These are phyloP conservation scores for Candida bentonensis DNA, from an alignment of 805 yeast species.

Conservation along the genomic window DNA sequence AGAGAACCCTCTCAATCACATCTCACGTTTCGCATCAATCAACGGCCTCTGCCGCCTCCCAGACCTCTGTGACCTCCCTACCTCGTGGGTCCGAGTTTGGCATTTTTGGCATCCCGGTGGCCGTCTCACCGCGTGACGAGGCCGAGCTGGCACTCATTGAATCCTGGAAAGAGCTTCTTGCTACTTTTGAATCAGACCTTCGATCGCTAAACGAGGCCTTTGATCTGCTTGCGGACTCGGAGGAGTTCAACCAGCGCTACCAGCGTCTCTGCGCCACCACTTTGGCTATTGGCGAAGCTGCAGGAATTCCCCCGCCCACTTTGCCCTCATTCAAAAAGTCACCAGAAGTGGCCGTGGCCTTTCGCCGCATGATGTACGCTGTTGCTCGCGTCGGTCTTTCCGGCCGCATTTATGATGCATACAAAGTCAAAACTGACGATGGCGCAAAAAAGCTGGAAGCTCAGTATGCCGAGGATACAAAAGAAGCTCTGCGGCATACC, in stretches of 20 bases:
- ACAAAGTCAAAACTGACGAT: background rate
- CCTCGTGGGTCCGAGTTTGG: slow-evolving; percentile 2
- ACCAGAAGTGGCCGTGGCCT: slow-evolving; percentile 8
- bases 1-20: background rate
- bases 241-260: background rate
- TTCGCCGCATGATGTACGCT: slow-evolving; percentile 9
- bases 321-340: slow-evolving; percentile 8
- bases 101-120: slow-evolving; percentile 1
- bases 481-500: background rate
- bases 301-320: slow-evolving; percentile 14
- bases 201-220: slow-evolving; percentile 3
- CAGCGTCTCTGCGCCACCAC: background rate
- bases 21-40: background rate
- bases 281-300: slow-evolving; percentile 6
- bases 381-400: slow-evolving; percentile 9
- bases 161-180: slow-evolving; percentile 10
- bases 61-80: background rate
- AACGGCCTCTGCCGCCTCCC: slow-evolving; percentile 3
- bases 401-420: slow-evolving; percentile 6
- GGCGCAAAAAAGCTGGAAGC: background rate
- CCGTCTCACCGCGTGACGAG: slow-evolving; percentile 2
- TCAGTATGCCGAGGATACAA: slow-evolving; percentile 5
- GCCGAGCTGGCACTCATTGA: slow-evolving; percentile 2
- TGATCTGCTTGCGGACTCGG: background rate
- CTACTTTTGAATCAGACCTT: slow-evolving; percentile 2